Conservation (phyloP, 2,329 filamentous ascomycete species). For the Fusarium austroafricanum region DNA sequence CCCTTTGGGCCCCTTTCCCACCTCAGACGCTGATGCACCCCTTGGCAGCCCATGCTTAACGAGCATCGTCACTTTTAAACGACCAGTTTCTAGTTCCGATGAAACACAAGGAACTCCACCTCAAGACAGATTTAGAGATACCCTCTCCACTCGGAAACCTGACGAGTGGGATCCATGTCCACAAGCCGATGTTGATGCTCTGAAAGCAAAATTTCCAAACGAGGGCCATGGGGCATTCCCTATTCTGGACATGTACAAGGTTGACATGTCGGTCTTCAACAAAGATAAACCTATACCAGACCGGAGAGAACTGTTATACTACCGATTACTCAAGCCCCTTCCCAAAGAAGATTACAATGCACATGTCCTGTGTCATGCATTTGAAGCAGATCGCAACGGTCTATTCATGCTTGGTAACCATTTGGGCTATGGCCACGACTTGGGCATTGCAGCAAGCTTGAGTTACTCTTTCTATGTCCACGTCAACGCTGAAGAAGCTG, state of each 20-base stretch:
- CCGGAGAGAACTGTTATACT: slow-evolving; percentile 61
- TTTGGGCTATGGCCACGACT: slow-evolving; percentile 57
- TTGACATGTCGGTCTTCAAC: slow-evolving; percentile 63
- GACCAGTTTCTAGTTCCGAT: slow-evolving; percentile 51
- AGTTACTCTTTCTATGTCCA: slow-evolving; percentile 66
- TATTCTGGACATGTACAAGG: slow-evolving; percentile 65
- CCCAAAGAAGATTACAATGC: slow-evolving; percentile 55
- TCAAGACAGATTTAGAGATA: slow-evolving; percentile 56
- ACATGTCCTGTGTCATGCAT: slow-evolving; percentile 63
- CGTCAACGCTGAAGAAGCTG: slow-evolving; percentile 59
- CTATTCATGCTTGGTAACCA: slow-evolving; percentile 64
- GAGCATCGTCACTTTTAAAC: slow-evolving; percentile 65
- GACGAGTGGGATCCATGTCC: slow-evolving; percentile 60
- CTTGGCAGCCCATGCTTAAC: slow-evolving; percentile 61
- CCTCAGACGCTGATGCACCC: slow-evolving; percentile 53
- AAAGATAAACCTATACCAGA: slow-evolving; percentile 55
- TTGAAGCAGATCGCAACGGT: slow-evolving; percentile 65
- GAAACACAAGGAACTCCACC: slow-evolving; percentile 55
- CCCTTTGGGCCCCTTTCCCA: slow-evolving; percentile 52
- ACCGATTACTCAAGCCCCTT: slow-evolving; percentile 60
- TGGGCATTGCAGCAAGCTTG: slow-evolving; percentile 59
- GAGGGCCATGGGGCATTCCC: slow-evolving; percentile 60
- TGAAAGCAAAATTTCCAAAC: slow-evolving; percentile 53
- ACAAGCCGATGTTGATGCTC: slow-evolving; percentile 58
- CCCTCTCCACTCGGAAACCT: slow-evolving; percentile 54